These are phyloP conservation scores for Lithohypha guttulata DNA, from an alignment of 2,329 filamentous ascomycete genomes.

Conservation along the genomic window DNA sequence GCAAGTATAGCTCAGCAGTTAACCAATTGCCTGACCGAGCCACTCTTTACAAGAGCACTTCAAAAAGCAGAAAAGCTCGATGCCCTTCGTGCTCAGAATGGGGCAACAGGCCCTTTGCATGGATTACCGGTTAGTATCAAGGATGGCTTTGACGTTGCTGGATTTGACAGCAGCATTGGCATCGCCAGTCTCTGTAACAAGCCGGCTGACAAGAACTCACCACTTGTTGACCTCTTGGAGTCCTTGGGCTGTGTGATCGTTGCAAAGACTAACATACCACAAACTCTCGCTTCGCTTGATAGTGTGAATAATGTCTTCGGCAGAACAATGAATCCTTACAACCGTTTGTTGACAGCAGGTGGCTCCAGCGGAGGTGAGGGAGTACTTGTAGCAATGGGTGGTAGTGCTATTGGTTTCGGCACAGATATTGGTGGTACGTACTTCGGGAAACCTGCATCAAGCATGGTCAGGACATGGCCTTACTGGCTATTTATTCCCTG, in stretches of 20 bases:
- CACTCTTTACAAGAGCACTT: conserved; percentile 28
- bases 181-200: conserved; percentile 51
- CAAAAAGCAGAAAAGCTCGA: conserved; percentile 29
- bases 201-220: conserved; percentile 46
- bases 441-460: no score
- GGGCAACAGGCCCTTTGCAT: conserved; percentile 29
- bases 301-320: conserved; percentile 49
- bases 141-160: conserved; percentile 29
- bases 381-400: conserved; percentile 47
- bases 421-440: conserved; percentile 53
- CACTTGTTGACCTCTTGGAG: conserved; percentile 48
- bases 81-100: conserved; percentile 11
- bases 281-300: conserved; percentile 46
- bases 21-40: conserved; percentile 30
- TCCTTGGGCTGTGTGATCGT: conserved; percentile 56
- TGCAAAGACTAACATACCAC: conserved; percentile 59
- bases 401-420: conserved; percentile 49
- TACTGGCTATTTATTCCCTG: no score
- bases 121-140: conserved; percentile 31
- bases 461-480: no score
- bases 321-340: conserved; percentile 52
- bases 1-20: conserved; percentile 25
- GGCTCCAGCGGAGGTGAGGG: conserved; percentile 58
- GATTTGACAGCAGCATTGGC: conserved; percentile 45
- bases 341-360: conserved; percentile 49